Evolutionary conservation across 148 eudicot species (phyloP), one percentile per base, ranked within the genome.

Genomic region (Simmondsia chinensis): DNA sequence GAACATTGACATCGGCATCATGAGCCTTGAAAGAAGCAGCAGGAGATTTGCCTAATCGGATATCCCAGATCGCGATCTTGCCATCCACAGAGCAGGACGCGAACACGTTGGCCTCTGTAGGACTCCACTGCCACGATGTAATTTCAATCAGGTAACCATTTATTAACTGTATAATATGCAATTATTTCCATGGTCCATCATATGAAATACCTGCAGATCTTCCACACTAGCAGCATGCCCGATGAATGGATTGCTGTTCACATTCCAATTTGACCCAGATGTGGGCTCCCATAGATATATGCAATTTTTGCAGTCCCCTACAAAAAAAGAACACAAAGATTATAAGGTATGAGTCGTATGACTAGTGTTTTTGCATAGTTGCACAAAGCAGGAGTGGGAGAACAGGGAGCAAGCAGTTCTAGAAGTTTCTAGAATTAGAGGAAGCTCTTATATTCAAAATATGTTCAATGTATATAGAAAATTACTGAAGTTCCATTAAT

Each of bases 51-150:
- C 86, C 81, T 43, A 31, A 14, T 52, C 83, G 95, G 48, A 50
- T 61, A 60, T 91, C 99, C 99, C 99, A 91, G 60, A 91, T 74
- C 39, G 83, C 96, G 43, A 91, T 70, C 34, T 40, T 76, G 43
- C 73, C 70, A 65, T 91, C 99, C 50, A 77, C 99, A 31, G 99
- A 91, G 59, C 94, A 79, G 42, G 96, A 91, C 64, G 99, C 99
- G 50, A 91, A 91, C 9, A 82, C 83, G 61, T 41, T 53, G 33
- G 79, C 70, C 56, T 86, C 94, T 4, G 68, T 66, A 20, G 99
- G 99, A 63, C 99, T 86, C 99, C 99, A 91, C 99, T 89, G 87
- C 54, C 56, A 13, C 15, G 7, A 42, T 34, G 57, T 26, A 39
- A 44, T 24, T 52, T 13, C 10, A 21, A 52, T 20, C 52, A 56